Base-by-base conservation (phyloP, 2,329 filamentous ascomycete species). In the Aspergillus neotritici region DNA sequence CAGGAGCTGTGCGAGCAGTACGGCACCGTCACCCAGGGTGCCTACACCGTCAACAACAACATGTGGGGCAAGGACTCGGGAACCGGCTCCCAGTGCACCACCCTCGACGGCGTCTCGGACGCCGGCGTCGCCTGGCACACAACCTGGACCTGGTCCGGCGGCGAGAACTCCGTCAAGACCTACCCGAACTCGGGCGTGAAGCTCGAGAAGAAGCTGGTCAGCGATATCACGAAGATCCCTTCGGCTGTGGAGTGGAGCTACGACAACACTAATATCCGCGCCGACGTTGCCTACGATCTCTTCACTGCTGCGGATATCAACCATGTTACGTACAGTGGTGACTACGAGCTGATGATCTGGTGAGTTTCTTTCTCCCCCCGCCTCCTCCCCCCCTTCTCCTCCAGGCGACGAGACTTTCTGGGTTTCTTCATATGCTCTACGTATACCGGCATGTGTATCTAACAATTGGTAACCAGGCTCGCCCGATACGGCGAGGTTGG, bases 301-400 rank as follows among this genome's bases (percentile, higher is more conserved):
- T 51, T 53, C 37, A 61, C 80, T 16, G 80, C 80, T 59, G 68
- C 72, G 0, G 64, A 64, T n/a, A 67, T 62, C 28, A 54, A 51
- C 31, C 56, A 68, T 9, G 21, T 9, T 5, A 25, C 21, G 21
- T 25, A 8, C 21, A 25, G 21, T 25, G 21, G 21, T 25, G 64
- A 74, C 44, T 79, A 76, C 56, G 78, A 82, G 58, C 62, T 82
- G 50, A 82, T 82, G 78, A 71, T 82, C 48, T 82, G 79, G 78
- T 25, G 6, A 25, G 21, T 25, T 25, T 25, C 3, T 9, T 8
- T 25, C 9, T 9, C 3, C n/a, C n/a, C n/a, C n/a, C n/a, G n/a
- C n/a, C 7, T 25, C 9, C 9, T 25, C 7, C 3, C 7, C 4
- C 3, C 21, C 1, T 9, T 25, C 4, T 25, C 9, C 7, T 25